Evolutionary conservation across 768 basidiomycete species (phyloP), one percentile per base, ranked within the genome.

Genomic region (Auricularia auricula-judae): DNA sequence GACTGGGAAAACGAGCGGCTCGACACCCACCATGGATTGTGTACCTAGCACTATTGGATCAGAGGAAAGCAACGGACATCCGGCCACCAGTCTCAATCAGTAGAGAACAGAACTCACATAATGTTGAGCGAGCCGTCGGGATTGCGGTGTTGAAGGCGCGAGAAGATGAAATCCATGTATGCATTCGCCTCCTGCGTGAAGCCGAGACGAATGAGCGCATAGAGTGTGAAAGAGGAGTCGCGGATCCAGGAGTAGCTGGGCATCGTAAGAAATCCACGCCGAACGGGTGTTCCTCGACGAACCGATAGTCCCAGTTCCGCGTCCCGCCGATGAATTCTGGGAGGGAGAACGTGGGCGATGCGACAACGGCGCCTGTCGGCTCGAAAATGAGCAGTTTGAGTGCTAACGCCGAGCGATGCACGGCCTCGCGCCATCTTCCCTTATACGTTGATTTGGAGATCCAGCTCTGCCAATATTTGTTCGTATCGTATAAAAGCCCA

Each of bases 171-270:
- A 66, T 93, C 91, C 83, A 94, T 87, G 72, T 89, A 97, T 11
- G 73, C 83, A 67, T 91, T 88, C 0, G 93, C 93, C 72, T 99
- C 96, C 21, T 89, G 82, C 0, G 94, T 98, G 75, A 95, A 98
- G 0, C 96, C 97, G 0, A 98, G 82, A 44, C 97, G 82, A 65
- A 98, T 87, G 44, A 98, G 81, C 0, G 95, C 96, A 71, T 98
- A 99, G 4, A 98, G 82, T 0, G 93, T 93, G 79, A 99, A 99
- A 0, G 90, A 91, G 0, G 93, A 88, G 71, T 99, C 96, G n/a
- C 96, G 86, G 70, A 98, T 92, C 90, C 91, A 93, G 0, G 88
- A 90, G 36, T 44, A 53, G 63, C 60, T 62, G 62, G 44, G 34
- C 39, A 42, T 42, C 39, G 4, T 42, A 8, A 42, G 39, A 7